Percentiles rank a stretch among this genome's conserved stretches.
These are phyloP conservation scores for Ascochyta viciae-villosae DNA, from an alignment of 2,329 filamentous ascomycete genomes.

Conservation along the genomic window DNA sequence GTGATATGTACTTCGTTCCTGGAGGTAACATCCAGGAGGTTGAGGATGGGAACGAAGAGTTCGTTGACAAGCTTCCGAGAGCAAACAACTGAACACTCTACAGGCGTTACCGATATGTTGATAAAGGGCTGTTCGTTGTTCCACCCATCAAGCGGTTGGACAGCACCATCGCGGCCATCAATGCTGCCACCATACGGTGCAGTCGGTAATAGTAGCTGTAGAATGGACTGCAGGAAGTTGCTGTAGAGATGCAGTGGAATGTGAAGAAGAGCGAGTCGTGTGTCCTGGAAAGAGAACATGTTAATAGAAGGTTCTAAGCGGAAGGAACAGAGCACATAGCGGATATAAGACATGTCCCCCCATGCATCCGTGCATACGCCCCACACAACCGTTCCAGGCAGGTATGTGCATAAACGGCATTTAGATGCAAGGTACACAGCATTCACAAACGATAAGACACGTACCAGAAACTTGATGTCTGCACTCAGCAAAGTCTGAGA, in stretches of 20 bases:
- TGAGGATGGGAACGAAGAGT: slow-evolving; percentile 77
- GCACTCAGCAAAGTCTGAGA: slow-evolving; percentile 57
- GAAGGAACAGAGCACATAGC: neutral
- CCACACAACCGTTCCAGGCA: slow-evolving; percentile 33
- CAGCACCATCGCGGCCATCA: slow-evolving; percentile 39
- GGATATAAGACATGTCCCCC: slow-evolving; percentile 41
- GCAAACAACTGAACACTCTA: slow-evolving; percentile 93
- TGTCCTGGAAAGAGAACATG: slow-evolving; percentile 69
- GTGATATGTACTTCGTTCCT: slow-evolving; percentile 71
- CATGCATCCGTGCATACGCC: slow-evolving; percentile 37
- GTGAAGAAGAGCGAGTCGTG: slow-evolving; percentile 85
- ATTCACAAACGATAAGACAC: slow-evolving; percentile 36
- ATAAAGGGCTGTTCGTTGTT: slow-evolving; percentile 76
- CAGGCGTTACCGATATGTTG: slow-evolving; percentile 89
- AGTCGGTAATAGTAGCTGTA: slow-evolving; percentile 80
- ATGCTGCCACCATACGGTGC: slow-evolving; percentile 43
- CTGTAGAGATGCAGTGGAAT: slow-evolving; percentile 82
- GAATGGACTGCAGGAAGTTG: slow-evolving; percentile 81
- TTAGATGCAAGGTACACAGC: slow-evolving; percentile 27
- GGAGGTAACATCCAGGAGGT: slow-evolving; percentile 61
- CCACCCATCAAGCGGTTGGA: slow-evolving; percentile 51
- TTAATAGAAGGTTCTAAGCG: slow-evolving; percentile 31
- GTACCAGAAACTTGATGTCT: slow-evolving; percentile 58
- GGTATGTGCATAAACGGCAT: slow-evolving; percentile 27
- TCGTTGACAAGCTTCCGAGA: slow-evolving; percentile 75